These are phyloP conservation scores for Blastocystis sp. DNA, from an alignment of 352 stramenopile species.

Conservation along the genomic window DNA sequence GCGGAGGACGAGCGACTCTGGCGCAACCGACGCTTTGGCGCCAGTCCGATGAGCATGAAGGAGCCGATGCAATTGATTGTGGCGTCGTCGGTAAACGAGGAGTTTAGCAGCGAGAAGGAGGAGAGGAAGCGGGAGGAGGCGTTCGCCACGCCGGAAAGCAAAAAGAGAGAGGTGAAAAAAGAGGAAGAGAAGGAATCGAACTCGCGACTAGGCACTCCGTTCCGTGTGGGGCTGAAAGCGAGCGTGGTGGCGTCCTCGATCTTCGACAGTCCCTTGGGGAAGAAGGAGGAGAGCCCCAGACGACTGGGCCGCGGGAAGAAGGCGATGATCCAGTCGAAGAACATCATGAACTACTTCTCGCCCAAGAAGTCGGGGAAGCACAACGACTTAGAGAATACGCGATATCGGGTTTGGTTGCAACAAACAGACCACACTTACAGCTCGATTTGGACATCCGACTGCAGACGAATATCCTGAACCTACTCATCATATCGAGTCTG, in stretches of 20 bases:
- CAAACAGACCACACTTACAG: slow-evolving; percentile 9
- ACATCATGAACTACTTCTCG: slow-evolving; percentile 51
- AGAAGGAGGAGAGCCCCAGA: slow-evolving; percentile 37
- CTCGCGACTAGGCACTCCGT: slow-evolving; percentile 5
- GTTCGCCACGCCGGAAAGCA: slow-evolving; percentile 16
- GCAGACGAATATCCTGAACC: background rate
- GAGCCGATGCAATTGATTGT: slow-evolving; percentile 5
- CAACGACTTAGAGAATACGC: background rate
- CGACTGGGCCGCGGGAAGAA: background rate
- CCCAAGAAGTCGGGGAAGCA: background rate
- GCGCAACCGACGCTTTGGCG: background rate
- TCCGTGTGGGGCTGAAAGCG: slow-evolving; percentile 36
- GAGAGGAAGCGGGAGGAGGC: background rate
- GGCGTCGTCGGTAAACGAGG: slow-evolving; percentile 12
- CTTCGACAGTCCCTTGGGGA: background rate
- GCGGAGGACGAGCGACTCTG: slow-evolving; percentile 1
- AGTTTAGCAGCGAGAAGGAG: background rate
- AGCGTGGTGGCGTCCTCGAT: slow-evolving; percentile 32
- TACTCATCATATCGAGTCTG: background rate
- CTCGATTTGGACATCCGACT: slow-evolving; percentile 6
- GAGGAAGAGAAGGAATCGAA: background rate
- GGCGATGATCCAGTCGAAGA: slow-evolving; percentile 7
- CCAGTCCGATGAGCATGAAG: background rate
- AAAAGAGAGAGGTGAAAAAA: background rate
- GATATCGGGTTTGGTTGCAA: slow-evolving; percentile 14